A percentile compares a stretch with the other conserved stretches of the same genome.
phyloP scores from a whole-genome alignment of 2,329 filamentous ascomycete species.

The Verruconis gallopava region DNA sequence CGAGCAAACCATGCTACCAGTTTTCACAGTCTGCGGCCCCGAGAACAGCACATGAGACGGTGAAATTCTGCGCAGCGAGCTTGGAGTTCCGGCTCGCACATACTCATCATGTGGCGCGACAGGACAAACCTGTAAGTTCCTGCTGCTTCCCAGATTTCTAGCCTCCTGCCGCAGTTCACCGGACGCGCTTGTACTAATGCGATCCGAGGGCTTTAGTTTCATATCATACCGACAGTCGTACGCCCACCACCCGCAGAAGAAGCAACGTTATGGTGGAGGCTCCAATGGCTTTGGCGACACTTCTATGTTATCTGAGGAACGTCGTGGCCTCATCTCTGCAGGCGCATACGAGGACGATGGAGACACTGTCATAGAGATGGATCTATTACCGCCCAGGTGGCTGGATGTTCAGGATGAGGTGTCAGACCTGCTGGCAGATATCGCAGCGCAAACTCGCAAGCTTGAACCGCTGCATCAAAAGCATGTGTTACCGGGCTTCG shows the following conservation, averaged over 20 bases:
- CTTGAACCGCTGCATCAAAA: conserved; percentile 93
- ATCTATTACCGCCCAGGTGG: conserved; percentile 88
- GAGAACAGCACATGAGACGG: too few relatives aligned
- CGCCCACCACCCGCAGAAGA: conserved; percentile 83
- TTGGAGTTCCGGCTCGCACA: too few relatives aligned
- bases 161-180: conserved; percentile 10
- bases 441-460: conserved; percentile 69
- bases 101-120: conserved; percentile 86
- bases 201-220: conserved; percentile 50
- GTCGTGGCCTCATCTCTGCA: conserved; percentile 72
- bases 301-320: conserved; percentile 43
- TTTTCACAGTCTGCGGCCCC: too few relatives aligned
- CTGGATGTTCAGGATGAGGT: conserved; percentile 92
- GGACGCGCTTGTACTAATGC: too few relatives aligned
- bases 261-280: conserved; percentile 46
- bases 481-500: conserved; percentile 90
- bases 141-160: conserved; percentile 15
- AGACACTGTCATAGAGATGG: conserved; percentile 97
- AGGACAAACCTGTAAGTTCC: conserved; percentile 81
- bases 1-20: too few relatives aligned
- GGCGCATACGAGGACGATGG: conserved; percentile 72
- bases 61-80: too few relatives aligned
- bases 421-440: conserved; percentile 63
- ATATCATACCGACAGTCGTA: conserved; percentile 99
- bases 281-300: conserved; percentile 40